These are phyloP conservation scores for Rhizoctonia solani DNA, from an alignment of 1,284 basidiomycete genomes.

Conservation along the genomic window DNA sequence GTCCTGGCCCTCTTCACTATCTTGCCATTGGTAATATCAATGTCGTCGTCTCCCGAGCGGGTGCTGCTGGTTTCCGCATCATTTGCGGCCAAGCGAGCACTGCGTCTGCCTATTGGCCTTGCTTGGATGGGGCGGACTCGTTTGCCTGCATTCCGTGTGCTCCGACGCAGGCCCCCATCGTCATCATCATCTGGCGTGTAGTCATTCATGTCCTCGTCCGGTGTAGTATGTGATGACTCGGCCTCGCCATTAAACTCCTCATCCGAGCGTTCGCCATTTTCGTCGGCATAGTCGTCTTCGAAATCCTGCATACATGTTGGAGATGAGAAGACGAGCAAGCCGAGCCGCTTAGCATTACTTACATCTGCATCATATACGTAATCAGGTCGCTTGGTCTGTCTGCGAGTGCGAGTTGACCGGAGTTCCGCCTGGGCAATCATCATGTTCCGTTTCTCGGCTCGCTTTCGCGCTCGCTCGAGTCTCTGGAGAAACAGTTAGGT, in stretches of 20 bases:
- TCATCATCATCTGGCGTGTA: conserved; percentile 32
- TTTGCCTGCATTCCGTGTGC: conserved; percentile 7
- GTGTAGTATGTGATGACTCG: conserved; percentile 26
- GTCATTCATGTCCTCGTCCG: conserved; percentile 49
- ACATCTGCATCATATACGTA: conserved; percentile 72
- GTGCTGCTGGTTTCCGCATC: conserved; percentile 19
- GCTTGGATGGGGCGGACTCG: neutral
- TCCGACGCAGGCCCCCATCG: conserved; percentile 17
- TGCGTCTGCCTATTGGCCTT: conserved; percentile 22
- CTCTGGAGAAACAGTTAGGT: neutral
- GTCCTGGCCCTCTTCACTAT: conserved; percentile 15
- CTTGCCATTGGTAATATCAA: conserved; percentile 23
- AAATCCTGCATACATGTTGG: conserved; percentile 55
- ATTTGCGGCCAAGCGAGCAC: conserved; percentile 22
- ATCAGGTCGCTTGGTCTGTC: conserved; percentile 69
- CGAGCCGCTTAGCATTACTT: neutral
- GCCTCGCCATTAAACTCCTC: conserved; percentile 21
- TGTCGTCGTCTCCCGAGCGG: conserved; percentile 8
- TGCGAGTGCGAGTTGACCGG: conserved; percentile 72
- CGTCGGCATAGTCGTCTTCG: conserved; percentile 37
- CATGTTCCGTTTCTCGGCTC: conserved; percentile 47
- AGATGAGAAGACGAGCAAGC: neutral
- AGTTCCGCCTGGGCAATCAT: conserved; percentile 72
- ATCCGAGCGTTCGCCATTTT: conserved; percentile 31
- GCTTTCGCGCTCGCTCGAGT: conserved; percentile 22